Evolutionary conservation across 169 alveolate genomes (phyloP).

Genomic region (Eimeria brunetti): DNA sequence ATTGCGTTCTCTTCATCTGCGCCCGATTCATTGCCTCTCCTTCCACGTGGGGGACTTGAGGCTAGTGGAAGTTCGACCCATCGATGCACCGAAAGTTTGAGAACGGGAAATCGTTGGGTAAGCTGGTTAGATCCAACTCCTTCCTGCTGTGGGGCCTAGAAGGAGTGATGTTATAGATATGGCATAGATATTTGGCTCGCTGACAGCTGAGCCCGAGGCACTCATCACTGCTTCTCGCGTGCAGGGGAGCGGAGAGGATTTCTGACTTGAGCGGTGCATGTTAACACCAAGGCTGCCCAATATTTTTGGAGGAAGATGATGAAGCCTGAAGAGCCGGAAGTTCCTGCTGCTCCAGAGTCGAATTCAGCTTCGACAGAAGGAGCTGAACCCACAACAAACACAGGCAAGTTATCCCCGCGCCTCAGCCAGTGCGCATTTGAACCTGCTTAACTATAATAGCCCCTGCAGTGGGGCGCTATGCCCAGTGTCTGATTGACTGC

Average conservation of each 20-base stretch:
- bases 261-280: neutral
- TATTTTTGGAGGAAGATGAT: slow-evolving; percentile 30
- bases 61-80: neutral
- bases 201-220: neutral
- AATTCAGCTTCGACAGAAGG: neutral
- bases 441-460: neutral
- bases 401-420: slow-evolving; percentile 23
- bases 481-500: neutral
- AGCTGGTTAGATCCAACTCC: neutral
- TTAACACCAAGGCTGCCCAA: neutral
- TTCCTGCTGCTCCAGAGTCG: neutral
- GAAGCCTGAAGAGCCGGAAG: slow-evolving; percentile 58
- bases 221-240: neutral
- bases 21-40: neutral
- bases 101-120: neutral
- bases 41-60: neutral
- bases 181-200: neutral
- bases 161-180: neutral
- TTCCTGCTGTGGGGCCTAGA: neutral
- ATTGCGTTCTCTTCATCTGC: neutral
- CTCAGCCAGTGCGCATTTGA: neutral
- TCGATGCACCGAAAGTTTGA: neutral
- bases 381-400: neutral
- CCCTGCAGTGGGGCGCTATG: neutral
- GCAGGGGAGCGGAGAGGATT: neutral